phyloP scores from a whole-genome alignment of 331 rosid genomes.

The Acacia pycnantha region DNA sequence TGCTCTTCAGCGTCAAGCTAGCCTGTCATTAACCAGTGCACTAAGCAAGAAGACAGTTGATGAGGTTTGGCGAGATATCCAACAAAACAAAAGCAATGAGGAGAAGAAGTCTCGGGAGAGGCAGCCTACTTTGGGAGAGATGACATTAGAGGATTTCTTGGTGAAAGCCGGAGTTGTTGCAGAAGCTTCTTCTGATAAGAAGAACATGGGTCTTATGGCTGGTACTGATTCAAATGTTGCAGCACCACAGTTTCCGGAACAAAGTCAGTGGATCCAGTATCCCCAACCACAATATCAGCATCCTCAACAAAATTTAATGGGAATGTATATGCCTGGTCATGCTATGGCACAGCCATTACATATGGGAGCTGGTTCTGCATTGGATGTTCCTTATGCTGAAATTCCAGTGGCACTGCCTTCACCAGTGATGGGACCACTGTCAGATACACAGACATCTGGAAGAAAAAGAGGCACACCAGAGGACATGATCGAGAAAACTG shows the following conservation, averaged over 20 bases:
- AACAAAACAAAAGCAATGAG: slow-evolving; percentile 49
- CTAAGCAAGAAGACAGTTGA: slow-evolving; percentile 79
- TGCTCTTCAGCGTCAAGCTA: slow-evolving; percentile 60
- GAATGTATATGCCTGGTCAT: slow-evolving; percentile 57
- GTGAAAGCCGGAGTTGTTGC: slow-evolving; percentile 78
- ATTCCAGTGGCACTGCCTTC: slow-evolving; percentile 51
- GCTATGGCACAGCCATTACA: slow-evolving; percentile 48
- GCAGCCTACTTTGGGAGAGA: slow-evolving; percentile 71
- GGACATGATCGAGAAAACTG: slow-evolving; percentile 62
- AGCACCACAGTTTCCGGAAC: slow-evolving; percentile 49
- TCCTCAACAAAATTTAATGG: slow-evolving; percentile 60
- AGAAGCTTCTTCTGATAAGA: slow-evolving; percentile 44
- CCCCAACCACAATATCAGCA: slow-evolving; percentile 54
- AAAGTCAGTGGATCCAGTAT: slow-evolving; percentile 64
- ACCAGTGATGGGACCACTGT: slow-evolving; percentile 57
- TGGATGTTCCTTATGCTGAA: slow-evolving; percentile 52
- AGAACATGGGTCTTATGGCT: slow-evolving; percentile 34
- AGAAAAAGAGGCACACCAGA: slow-evolving; percentile 63
- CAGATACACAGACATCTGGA: slow-evolving; percentile 58
- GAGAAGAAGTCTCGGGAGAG: slow-evolving; percentile 55
- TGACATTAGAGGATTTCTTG: slow-evolving; percentile 82
- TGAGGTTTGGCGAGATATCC: slow-evolving; percentile 82
- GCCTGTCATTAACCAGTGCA: slow-evolving; percentile 56
- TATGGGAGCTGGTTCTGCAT: slow-evolving; percentile 46
- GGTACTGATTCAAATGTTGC: slow-evolving; percentile 45